Base-by-base conservation (phyloP, 176 grass and related monocot species). In the Miscanthus lutarioriparius region DNA sequence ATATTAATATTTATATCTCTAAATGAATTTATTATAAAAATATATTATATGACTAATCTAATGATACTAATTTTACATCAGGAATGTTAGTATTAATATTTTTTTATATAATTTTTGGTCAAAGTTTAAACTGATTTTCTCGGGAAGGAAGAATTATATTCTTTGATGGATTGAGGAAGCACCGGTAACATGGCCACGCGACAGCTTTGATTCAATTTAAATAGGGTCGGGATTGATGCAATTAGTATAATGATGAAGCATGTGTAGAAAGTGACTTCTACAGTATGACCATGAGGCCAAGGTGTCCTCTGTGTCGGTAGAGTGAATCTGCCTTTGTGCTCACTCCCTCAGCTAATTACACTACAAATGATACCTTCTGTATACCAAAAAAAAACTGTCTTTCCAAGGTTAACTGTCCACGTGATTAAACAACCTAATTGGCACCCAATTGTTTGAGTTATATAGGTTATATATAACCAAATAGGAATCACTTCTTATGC, bases 301-400 rank as follows among this genome's bases (percentile, higher is more conserved):
- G 70, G 0, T 23, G 54, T 58, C 19, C 53, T 70, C 25, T 38
- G 19, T 70, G 77, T 85, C 82, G 64, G 77, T 76, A 25, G 23
- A 23, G 12, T 64, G 72, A 53, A 35, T 75, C 45, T 22, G 17
- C 73, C 1, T 23, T 10, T 76, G 49, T 76, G 49, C 74, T 23
- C 11, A 14, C 37, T 59, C 23, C 30, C 10, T 25, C 74, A 58
- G 32, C 5, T 3, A 1, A 58, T 76, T 58, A 75, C 20, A 35
- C 53, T 56, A 56, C 53, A 56, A 56, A 54, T 54, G 49, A 1
- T 20, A 6, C 49, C 49, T 45, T 14, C 5, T 26, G 13, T 40
- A 16, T 13, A 47, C 2, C 2, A 14, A 45, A 45, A 7, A 48
- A n/a, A n/a, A 70, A 20, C 3, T 17, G 13, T 13, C 25, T 75